Evolutionary conservation across 2,329 filamentous ascomycete species (phyloP), one percentile per base, ranked within the genome.

Genomic region (Colletotrichum sublineola): DNA sequence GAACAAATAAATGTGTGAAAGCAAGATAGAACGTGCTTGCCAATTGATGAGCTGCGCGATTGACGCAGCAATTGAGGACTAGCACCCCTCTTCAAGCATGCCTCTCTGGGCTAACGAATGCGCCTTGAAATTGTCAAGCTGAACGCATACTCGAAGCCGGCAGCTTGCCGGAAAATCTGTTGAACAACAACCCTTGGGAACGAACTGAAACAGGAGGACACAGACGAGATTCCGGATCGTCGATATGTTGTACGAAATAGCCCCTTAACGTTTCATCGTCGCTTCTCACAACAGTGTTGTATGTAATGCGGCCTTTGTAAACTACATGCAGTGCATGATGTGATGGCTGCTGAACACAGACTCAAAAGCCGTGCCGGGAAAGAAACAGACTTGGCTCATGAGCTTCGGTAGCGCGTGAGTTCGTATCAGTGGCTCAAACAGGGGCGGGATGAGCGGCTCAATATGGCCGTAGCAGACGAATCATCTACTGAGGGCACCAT

Each of bases 1-100:
- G 38, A 82, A 82, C 57, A 82, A 82, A 57, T 82, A 77, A 48
- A 38, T 53, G 44, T 36, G 2, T 5, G 11, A 12, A 29, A 5
- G 8, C 5, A 9, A 18, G 6, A 8, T 11, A 2, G 36, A 9
- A 5, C 33, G n/a, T 50, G 6, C 14, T 11, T 7, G 6, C 6
- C 5, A 29, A 36, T 29, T 29, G 12, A 9, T 29, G 3, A 2
- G 11, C 9, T 24, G 44, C 18, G 11, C 5, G 20, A 15, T 11
- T 9, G 6, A 33, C 58, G 12, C 11, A 29, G 8, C 2, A 5
- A 31, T 12, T 31, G n/a, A 14, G 18, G 8, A 24, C 5, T 3
- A 5, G 20, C 20, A 50, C 18, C 11, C 36, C 1, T 3, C 50
- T 31, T 7, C 14, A 20, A 33, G 24, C 15, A 20, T 20, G 29